Evolutionary conservation across 2,329 filamentous ascomycete species (phyloP).

Genomic region (Penicillium sclerotiorum): DNA sequence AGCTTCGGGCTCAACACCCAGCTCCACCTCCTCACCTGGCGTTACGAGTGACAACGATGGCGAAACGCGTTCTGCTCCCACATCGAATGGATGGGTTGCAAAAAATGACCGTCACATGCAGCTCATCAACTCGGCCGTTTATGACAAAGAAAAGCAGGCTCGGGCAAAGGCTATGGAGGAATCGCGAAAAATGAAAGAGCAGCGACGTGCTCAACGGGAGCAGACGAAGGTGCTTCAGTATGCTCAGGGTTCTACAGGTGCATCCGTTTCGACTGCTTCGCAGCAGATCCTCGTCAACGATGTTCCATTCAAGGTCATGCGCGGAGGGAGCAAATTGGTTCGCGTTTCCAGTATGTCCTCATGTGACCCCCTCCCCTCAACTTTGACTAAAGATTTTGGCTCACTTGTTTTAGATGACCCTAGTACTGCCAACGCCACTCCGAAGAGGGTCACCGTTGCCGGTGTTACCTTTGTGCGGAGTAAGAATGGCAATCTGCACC

Average conservation of each 20-base stretch:
- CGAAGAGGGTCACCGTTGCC: slow-evolving; percentile 71
- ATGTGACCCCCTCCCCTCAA: slow-evolving; percentile 6
- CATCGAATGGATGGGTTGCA: slow-evolving; percentile 63
- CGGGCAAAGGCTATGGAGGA: slow-evolving; percentile 73
- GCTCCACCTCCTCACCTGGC: slow-evolving; percentile 27
- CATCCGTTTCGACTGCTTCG: slow-evolving; percentile 28
- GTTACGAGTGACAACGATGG: slow-evolving; percentile 31
- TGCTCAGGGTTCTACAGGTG: slow-evolving; percentile 35
- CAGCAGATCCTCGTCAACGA: slow-evolving; percentile 68
- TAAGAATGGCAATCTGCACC: slow-evolving; percentile 84
- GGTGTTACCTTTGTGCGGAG: slow-evolving; percentile 83
- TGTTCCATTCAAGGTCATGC: slow-evolving; percentile 71
- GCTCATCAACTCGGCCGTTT: slow-evolving; percentile 78
- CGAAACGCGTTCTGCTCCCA: slow-evolving; percentile 31
- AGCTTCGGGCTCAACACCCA: slow-evolving; percentile 25
- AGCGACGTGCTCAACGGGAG: slow-evolving; percentile 63
- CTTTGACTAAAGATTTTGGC: slow-evolving; percentile 52
- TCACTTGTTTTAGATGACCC: slow-evolving; percentile 54
- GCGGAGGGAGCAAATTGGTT: slow-evolving; percentile 80
- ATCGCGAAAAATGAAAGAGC: slow-evolving; percentile 52
- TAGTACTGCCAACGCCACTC: slow-evolving; percentile 67
- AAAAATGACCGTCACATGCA: slow-evolving; percentile 78
- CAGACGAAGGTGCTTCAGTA: slow-evolving; percentile 44
- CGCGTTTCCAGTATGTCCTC: slow-evolving; percentile 67
- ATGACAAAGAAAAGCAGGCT: slow-evolving; percentile 71